Evolutionary conservation across 2,329 filamentous ascomycete species (phyloP), one percentile per base, ranked within the genome.

Genomic region (Aspergillus fijiensis): DNA sequence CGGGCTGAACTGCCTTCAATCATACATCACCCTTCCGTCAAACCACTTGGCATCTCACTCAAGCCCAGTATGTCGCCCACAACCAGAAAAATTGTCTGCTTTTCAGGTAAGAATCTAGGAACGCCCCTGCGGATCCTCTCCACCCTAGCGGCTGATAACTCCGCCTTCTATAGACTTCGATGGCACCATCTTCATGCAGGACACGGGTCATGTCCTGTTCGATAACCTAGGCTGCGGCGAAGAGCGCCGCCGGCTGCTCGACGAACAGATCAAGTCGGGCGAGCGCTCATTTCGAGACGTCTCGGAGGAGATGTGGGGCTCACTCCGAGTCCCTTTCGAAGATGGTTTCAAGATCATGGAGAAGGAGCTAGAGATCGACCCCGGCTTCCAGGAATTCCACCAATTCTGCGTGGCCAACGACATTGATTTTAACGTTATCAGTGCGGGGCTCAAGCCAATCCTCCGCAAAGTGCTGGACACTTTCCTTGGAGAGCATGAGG

Each of bases 231-330:
- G 87, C 55, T 89, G 86, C 73, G 87, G 87, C 29, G 76, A 79
- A 23, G 78, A 82, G 62, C 79, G 79, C 59, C 82, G 86, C 53
- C 75, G 83, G 59, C 67, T 81, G 47, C 82, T 89, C 54, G 87
- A 89, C 60, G 77, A 83, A 60, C 85, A 89, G 67, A 87, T 89
- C 74, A 85, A 87, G 67, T 80, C 76, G 4, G 87, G 87, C 70
- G 84, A 87, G 70, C 82, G 87, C 14, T 86, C 85, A 0, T 89
- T 89, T 79, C 81, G 86, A 54, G 87, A 89, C 4, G 86, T 87
- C n/a, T 89, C 86, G 0, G 87, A 89, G 65, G 87, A 89, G 72
- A 88, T 89, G 84, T 89, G 87, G 85, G 84, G 83, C 7, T 89
- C 86, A 0, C 76, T 90, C 9, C 81, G 85, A 62, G 82, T 89